phyloP scores from a whole-genome alignment of 441 rosid species.

The Monsonia emarginata region DNA sequence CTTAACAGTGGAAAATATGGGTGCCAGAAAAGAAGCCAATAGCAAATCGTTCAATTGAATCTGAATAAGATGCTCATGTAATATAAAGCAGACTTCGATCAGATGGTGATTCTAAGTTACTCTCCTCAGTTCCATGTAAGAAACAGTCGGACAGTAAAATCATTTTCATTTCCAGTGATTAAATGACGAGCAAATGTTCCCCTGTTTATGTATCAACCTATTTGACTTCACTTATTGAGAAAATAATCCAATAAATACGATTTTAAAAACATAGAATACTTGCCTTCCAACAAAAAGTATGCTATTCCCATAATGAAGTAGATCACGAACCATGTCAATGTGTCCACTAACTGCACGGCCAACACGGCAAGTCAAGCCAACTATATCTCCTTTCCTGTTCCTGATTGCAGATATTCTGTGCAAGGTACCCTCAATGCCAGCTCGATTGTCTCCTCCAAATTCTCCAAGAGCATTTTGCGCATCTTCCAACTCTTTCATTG shows the following conservation, averaged over 20 bases:
- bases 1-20: neutral
- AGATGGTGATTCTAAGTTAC: neutral
- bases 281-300: constrained; percentile 65
- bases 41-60: neutral
- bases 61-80: neutral
- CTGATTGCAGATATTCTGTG: constrained; percentile 61
- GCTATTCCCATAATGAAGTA: constrained; percentile 52
- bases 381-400: constrained; percentile 42
- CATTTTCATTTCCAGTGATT: neutral
- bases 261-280: neutral
- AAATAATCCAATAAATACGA: neutral
- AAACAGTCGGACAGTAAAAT: neutral
- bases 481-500: constrained; percentile 48
- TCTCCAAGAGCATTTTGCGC: constrained; percentile 47
- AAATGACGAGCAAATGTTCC: neutral
- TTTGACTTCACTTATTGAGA: neutral
- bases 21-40: neutral
- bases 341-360: constrained; percentile 60
- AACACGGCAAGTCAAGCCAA: constrained; percentile 57
- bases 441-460: constrained; percentile 51
- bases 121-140: neutral
- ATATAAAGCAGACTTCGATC: neutral
- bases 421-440: constrained; percentile 59
- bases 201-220: too few species aligned
- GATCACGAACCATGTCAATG: constrained; percentile 51